Base-by-base conservation (phyloP, 352 stramenopile genomes). In the Globisporangium lucens region DNA sequence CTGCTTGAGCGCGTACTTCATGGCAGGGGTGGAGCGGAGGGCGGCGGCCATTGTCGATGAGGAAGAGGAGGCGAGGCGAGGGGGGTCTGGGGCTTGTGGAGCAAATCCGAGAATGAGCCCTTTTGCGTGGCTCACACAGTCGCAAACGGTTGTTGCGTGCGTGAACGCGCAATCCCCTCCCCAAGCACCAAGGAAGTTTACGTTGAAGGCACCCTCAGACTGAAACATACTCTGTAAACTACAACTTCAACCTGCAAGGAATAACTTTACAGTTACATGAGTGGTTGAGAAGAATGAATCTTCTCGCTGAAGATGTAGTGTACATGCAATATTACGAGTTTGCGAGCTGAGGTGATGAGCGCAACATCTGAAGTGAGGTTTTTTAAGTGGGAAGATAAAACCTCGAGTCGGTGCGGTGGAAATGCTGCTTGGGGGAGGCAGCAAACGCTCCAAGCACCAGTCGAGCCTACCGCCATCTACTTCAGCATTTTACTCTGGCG, bases 41-140 rank as follows among this genome's bases (percentile, higher is more conserved):
- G 53, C 53, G 15, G 53, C 53, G 29, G 53, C 53, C 53, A 59
- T 59, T 7, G 27, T 56, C 13, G 53, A 29, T 9, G 46, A 38
- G 27, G 56, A 43, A 56, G 55, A 61, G 56, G 64, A 56, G 56
- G 30, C 30, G 30, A 33, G 36, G 36, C 36, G 36, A 43, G 60
- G 55, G 63, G 29, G 49, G 17, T 43, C 71, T 83, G 74, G 56
- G 62, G 67, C 65, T 79, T 73, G 55, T 52, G 75, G 47, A 46
- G 77, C 67, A 70, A 83, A 87, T 80, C 70, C 71, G 69, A 73
- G 66, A 89, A 83, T 89, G 69, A 58, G 61, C 47, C 10, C 20
- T 29, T 61, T 52, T 43, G 24, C 47, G 41, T 65, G 60, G 60
- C 47, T 57, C 41, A 29, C 41, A 29, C 29, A 43, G 20, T 2